These are phyloP conservation scores for Penicillium digitatum DNA, from an alignment of 2,329 filamentous ascomycete species.

Conservation along the genomic window DNA sequence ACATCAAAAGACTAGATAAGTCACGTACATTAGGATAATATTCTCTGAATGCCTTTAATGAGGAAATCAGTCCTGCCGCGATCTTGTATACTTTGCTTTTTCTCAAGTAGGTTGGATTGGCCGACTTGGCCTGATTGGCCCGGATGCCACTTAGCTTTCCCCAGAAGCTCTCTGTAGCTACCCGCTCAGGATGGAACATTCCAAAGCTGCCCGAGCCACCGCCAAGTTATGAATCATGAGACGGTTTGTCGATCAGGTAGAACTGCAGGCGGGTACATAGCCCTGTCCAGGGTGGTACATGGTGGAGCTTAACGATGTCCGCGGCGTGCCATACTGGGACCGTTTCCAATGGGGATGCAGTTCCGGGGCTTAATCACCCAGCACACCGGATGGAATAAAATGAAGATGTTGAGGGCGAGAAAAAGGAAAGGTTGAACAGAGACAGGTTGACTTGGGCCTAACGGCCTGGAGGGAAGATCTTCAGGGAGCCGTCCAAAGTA, in stretches of 20 bases:
- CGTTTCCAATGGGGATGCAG: slow-evolving; percentile 5
- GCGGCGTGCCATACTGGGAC: not conserved
- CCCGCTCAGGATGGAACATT: slow-evolving; percentile 27
- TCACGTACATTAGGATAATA: slow-evolving; percentile 7
- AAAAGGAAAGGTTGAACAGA: not conserved
- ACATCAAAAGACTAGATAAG: slow-evolving; percentile 15
- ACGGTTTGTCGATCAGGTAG: slow-evolving; percentile 7
- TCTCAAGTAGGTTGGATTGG: slow-evolving; percentile 9
- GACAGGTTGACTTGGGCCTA: not conserved
- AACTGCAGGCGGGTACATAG: not conserved
- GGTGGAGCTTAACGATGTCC: not conserved
- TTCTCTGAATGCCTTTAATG: not conserved
- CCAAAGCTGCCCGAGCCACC: slow-evolving; percentile 18
- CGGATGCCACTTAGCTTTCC: slow-evolving; percentile 15
- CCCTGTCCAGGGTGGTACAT: slow-evolving; percentile 13
- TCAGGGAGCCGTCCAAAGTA: not conserved
- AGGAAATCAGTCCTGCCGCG: not conserved
- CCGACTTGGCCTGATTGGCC: slow-evolving; percentile 8
- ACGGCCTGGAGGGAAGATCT: not conserved
- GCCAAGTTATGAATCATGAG: not conserved
- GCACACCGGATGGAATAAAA: not conserved
- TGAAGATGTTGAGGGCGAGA: not conserved
- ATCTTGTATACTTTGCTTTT: slow-evolving; percentile 11
- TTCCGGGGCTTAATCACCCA: slow-evolving; percentile 1
- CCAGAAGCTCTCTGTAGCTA: slow-evolving; percentile 30